A percentile compares a stretch with the other conserved stretches of the same genome.
Conservation (phyloP, 441 rosid genomes). For the Populus trichocarpa region DNA sequence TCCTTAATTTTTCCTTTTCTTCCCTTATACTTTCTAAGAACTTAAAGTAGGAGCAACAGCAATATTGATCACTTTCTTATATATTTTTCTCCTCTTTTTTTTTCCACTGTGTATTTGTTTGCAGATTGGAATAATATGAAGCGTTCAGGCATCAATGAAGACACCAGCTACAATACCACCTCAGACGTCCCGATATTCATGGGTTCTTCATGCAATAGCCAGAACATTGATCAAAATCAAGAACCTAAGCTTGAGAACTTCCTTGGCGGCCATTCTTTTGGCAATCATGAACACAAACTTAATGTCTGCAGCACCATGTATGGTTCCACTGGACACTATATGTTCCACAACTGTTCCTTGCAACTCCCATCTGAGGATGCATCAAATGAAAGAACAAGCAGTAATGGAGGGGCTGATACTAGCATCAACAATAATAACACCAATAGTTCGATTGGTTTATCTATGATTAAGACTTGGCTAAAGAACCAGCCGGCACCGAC, state of each 20-base stretch:
- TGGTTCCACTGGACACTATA: constrained; percentile 21
- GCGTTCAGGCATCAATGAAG: constrained; percentile 32
- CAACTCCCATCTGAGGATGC: constrained; percentile 25
- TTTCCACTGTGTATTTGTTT: neutral
- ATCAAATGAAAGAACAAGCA: constrained; percentile 14
- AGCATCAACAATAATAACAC: neutral
- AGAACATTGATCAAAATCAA: constrained; percentile 29
- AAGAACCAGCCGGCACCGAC: constrained; percentile 51
- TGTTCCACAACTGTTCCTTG: constrained; percentile 30
- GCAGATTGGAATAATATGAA: constrained; percentile 64
- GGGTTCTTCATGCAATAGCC: constrained; percentile 50
- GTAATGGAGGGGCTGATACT: constrained; percentile 24
- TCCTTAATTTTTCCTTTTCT: neutral
- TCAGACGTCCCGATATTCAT: constrained; percentile 33
- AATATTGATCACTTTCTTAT: neutral
- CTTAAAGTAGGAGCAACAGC: neutral
- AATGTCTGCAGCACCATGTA: constrained; percentile 20
- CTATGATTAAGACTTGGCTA: constrained; percentile 79
- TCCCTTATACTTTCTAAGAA: neutral
- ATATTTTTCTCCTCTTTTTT: no score
- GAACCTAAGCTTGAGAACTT: constrained; percentile 82
- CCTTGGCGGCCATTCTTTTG: constrained; percentile 52
- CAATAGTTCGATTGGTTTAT: constrained; percentile 53
- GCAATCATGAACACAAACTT: constrained; percentile 27
- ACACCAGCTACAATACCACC: constrained; percentile 20